These are phyloP conservation scores for Phyllosticta ampelicida DNA, from an alignment of 2,329 filamentous ascomycete species.

Conservation along the genomic window DNA sequence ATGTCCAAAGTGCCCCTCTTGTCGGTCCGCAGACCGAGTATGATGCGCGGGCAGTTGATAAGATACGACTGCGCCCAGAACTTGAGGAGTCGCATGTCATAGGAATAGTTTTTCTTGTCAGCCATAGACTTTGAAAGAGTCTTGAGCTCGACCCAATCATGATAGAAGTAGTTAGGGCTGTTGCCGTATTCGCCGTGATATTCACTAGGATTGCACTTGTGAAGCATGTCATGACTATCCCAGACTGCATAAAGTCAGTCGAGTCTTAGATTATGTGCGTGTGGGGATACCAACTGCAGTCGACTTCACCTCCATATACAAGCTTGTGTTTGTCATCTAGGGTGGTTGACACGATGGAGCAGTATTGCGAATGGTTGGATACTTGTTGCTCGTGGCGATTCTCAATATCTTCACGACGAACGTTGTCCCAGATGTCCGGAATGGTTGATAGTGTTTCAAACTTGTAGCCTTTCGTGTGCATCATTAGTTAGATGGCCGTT, in stretches of 20 bases:
- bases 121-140: slow-evolving; percentile 44
- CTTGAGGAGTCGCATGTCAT: slow-evolving; percentile 83
- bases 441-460: slow-evolving; percentile 82
- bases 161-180: slow-evolving; percentile 51
- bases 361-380: slow-evolving; percentile 90
- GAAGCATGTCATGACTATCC: slow-evolving; percentile 44
- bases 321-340: slow-evolving; percentile 56
- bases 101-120: slow-evolving; percentile 59
- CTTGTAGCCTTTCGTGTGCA: slow-evolving; percentile 57
- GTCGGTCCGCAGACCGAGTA: slow-evolving; percentile 66
- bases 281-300: slow-evolving; percentile 54
- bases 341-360: slow-evolving; percentile 59
- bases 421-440: slow-evolving; percentile 61
- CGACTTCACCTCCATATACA: slow-evolving; percentile 86
- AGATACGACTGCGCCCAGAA: slow-evolving; percentile 97
- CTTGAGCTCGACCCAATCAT: slow-evolving; percentile 92
- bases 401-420: slow-evolving; percentile 68
- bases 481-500: neutral
- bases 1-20: slow-evolving; percentile 55
- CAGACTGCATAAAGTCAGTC: slow-evolving; percentile 43
- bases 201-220: neutral
- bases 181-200: slow-evolving; percentile 36
- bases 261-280: neutral
- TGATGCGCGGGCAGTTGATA: slow-evolving; percentile 80
- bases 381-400: slow-evolving; percentile 58